Base-by-base conservation (phyloP, 2,329 filamentous ascomycete species). In the Scytalidium lignicola region DNA sequence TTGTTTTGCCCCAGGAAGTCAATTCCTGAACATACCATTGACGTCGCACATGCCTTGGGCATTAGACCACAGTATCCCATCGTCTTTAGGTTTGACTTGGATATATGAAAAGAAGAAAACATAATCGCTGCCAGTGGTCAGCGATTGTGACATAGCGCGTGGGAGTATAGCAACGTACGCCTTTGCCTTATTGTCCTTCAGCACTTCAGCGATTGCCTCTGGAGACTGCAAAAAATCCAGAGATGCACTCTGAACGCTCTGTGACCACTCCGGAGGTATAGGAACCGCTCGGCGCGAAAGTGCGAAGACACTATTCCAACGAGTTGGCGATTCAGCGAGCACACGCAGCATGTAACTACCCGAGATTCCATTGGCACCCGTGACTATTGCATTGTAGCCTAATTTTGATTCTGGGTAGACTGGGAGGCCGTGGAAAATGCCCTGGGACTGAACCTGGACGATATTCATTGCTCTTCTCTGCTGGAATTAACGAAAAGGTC, bases 401-500 rank as follows among this genome's bases (percentile, higher is more conserved):
- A 42, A 28, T 21, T 40, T n/a, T 12, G n/a, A 15, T 20, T 29
- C 17, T 52, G 41, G 28, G 22, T 45, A 52, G 13, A 29, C 41
- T 5, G 50, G 50, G n/a, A 52, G 46, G 13, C 46, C 50, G 45
- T 62, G 17, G 58, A 59, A 44, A 53, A 64, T 53, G 4, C 48
- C 50, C 13, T 28, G 7, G 9, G 15, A 13, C 26, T 28, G 26
- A 28, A 28, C 26, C n/a, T n/a, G n/a, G n/a, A n/a, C n/a, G n/a
- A n/a, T n/a, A n/a, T n/a, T n/a, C n/a, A n/a, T n/a, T n/a, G n/a
- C n/a, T n/a, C n/a, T n/a, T n/a, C n/a, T n/a, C n/a, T n/a, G n/a
- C n/a, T n/a, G n/a, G n/a, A n/a, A n/a, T n/a, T n/a, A n/a, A n/a
- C n/a, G n/a, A n/a, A n/a, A n/a, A n/a, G n/a, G n/a, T n/a, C n/a